These are phyloP conservation scores for Graphilbum sp. DNA, from an alignment of 2,329 filamentous ascomycete genomes.

Conservation along the genomic window DNA sequence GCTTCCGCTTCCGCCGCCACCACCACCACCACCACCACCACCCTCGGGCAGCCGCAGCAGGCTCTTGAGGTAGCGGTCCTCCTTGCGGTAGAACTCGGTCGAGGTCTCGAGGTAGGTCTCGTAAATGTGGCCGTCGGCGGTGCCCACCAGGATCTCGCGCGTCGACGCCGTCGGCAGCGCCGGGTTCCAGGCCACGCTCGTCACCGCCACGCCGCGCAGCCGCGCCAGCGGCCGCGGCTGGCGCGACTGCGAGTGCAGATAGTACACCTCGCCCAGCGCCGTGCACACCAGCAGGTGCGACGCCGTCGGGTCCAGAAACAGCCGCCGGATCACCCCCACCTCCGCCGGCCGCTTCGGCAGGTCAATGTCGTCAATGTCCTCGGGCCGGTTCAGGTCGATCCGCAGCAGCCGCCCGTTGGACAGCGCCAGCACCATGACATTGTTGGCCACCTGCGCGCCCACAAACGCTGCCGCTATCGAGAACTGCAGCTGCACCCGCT, in stretches of 20 bases:
- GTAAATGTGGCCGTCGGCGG: constrained; percentile 87
- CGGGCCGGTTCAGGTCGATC: constrained; percentile 84
- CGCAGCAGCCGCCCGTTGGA: constrained; percentile 84
- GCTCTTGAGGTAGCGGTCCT: constrained; percentile 79
- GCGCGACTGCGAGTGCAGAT: constrained; percentile 87
- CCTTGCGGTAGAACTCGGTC: constrained; percentile 85
- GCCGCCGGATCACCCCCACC: constrained; percentile 78
- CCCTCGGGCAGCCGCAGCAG: constrained; percentile 64
- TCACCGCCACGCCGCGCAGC: constrained; percentile 72
- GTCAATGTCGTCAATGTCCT: constrained; percentile 97
- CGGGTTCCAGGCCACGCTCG: constrained; percentile 89
- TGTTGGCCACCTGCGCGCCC: constrained; percentile 91
- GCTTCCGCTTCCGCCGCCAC: no score
- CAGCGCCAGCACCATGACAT: constrained; percentile 82
- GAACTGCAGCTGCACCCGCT: constrained; percentile 86
- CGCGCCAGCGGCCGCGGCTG: constrained; percentile 69
- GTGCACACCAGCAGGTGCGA: constrained; percentile 89
- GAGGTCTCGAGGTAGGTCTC: constrained; percentile 90
- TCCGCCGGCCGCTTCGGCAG: constrained; percentile 86
- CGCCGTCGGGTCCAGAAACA: constrained; percentile 95
- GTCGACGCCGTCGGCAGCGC: constrained; percentile 86
- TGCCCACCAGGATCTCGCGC: constrained; percentile 79
- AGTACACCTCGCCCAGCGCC: constrained; percentile 87
- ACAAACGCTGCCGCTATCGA: constrained; percentile 90
- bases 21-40: no score